phyloP scores from a whole-genome alignment of 1,139 yeast species.

The Taiozyma sp. region DNA sequence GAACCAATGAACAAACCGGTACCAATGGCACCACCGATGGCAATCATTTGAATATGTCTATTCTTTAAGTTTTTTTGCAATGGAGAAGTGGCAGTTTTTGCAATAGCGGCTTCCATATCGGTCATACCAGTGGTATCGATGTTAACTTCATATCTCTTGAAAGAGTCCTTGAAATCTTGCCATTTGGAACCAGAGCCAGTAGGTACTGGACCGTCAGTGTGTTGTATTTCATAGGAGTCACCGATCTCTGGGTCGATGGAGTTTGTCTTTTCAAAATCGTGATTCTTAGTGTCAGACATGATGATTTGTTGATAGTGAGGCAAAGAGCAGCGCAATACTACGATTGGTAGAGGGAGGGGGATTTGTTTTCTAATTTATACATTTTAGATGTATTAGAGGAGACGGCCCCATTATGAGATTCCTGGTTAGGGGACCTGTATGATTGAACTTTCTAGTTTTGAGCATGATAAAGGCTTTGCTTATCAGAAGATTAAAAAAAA shows the following conservation, averaged over 20 bases:
- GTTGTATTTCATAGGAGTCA: conserved; percentile 8
- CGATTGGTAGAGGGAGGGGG: background rate
- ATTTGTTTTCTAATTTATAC: background rate
- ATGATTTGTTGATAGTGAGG: background rate
- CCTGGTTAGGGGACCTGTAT: background rate
- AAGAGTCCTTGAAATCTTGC: conserved; percentile 24
- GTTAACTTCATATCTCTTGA: conserved; percentile 8
- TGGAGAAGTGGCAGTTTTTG: conserved; percentile 21
- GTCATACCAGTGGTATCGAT: conserved; percentile 14
- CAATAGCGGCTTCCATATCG: conserved; percentile 13
- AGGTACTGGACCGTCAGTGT: background rate
- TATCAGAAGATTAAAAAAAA: background rate
- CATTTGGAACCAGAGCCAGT: conserved; percentile 21
- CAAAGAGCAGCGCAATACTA: too few species aligned
- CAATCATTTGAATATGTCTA: conserved; percentile 61
- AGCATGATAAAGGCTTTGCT: background rate
- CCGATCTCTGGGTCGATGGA: conserved; percentile 13
- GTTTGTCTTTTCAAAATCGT: conserved; percentile 6
- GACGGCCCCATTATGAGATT: background rate
- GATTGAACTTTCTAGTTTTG: background rate
- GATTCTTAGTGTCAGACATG: conserved; percentile 1
- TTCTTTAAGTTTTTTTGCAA: conserved; percentile 24
- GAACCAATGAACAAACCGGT: conserved; percentile 61
- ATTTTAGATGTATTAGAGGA: background rate
- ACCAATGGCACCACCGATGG: conserved; percentile 64